These are phyloP conservation scores for Talaromyces albobiverticillius DNA, from an alignment of 2,329 filamentous ascomycete species.

Conservation along the genomic window DNA sequence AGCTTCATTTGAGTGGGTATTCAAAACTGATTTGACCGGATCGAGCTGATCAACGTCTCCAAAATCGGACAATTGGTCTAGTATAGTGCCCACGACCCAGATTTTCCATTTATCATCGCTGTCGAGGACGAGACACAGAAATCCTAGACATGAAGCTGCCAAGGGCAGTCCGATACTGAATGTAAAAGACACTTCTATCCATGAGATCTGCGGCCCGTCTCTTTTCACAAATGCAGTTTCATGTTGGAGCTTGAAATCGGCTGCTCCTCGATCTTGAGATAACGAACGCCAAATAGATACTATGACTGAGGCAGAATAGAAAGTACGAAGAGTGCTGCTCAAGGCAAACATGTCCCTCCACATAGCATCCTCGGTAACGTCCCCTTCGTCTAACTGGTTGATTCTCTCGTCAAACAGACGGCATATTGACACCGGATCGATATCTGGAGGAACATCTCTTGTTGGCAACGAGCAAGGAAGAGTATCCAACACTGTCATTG, in stretches of 20 bases:
- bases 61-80: slow-evolving; percentile 21
- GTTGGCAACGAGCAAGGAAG: slow-evolving; percentile 21
- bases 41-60: slow-evolving; percentile 20
- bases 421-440: slow-evolving; percentile 13
- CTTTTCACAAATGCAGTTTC: slow-evolving; percentile 15
- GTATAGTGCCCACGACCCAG: slow-evolving; percentile 24
- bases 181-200: slow-evolving; percentile 20
- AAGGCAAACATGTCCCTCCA: slow-evolving; percentile 27
- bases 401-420: slow-evolving; percentile 5
- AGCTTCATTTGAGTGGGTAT: neutral
- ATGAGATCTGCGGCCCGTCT: slow-evolving; percentile 10
- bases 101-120: slow-evolving; percentile 22
- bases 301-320: slow-evolving; percentile 20
- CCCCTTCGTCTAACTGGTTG: slow-evolving; percentile 2
- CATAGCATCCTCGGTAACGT: slow-evolving; percentile 20
- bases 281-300: slow-evolving; percentile 19
- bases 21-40: neutral
- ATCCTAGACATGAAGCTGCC: slow-evolving; percentile 18
- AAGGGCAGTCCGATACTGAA: slow-evolving; percentile 17
- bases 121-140: slow-evolving; percentile 19
- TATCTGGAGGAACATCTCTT: slow-evolving; percentile 15
- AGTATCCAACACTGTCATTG: slow-evolving; percentile 13
- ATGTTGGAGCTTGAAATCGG: slow-evolving; percentile 12
- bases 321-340: slow-evolving; percentile 24
- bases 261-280: slow-evolving; percentile 6